Base-by-base conservation (phyloP, 495 filamentous ascomycete species). In the Penicillium subrubescens region DNA sequence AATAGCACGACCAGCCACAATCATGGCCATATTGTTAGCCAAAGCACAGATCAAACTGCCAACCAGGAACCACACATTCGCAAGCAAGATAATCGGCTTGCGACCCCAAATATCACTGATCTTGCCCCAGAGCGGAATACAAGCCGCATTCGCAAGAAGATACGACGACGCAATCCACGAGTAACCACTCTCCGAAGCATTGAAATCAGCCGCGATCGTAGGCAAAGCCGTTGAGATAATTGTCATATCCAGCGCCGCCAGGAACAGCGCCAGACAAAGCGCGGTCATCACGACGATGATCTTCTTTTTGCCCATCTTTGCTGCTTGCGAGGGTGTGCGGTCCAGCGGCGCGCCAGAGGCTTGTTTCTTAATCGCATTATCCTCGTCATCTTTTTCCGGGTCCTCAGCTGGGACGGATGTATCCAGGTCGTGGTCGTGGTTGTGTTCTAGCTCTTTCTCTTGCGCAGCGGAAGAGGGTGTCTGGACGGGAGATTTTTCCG, bases 31-130 rank as follows among this genome's bases (percentile, higher is more conserved):
- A 54, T 81, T 89, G 35, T 79, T 80, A 19, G 88, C 83, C 35
- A 92, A 68, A 1, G 85, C 93, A 59, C 89, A 87, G 44, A 96
- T 81, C 62, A 96, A 76, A 63, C 87, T 90, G 5, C 89, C 92
- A 11, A 92, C 73, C 67, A 94, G 87, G 79, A 97, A 97, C 27
- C 92, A 73, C 25, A 81, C 76, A 44, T 89, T 91, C 39, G 92
- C 90, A 2, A 88, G 58, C 11, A 97, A 77, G 52, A 96, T 79
- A 56, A 95, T 89, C 3, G 85, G 87, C 70, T 96, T 97, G 27
- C 93, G 85, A 1, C 93, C 93, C 83, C 88, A 96, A 61, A 97
- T 94, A 70, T 96, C 93, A 66, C 85, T 89, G 41, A 94, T 75
- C 71, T 93, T 93, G n/a, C 90, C 92, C 91, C 92, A 94, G 59